Percentiles rank a stretch among this genome's conserved stretches.
These are phyloP conservation scores for Phytophthora constricta DNA, from an alignment of 352 stramenopile genomes.

Conservation along the genomic window DNA sequence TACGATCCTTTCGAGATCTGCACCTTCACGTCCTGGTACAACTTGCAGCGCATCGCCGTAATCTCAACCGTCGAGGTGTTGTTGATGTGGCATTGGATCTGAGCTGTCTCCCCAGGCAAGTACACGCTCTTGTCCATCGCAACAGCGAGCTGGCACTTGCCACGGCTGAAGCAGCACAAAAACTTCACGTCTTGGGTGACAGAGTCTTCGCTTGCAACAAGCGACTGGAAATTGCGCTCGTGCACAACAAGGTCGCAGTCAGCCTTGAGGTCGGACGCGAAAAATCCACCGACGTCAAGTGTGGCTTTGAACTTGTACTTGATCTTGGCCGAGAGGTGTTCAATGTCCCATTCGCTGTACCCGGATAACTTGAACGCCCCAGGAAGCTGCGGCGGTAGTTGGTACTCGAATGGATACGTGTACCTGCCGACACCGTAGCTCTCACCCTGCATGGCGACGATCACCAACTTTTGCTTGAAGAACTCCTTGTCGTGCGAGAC, in stretches of 20 bases:
- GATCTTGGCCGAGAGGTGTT: constrained; percentile 63
- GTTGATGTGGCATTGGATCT: constrained; percentile 68
- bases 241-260: constrained; percentile 65
- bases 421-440: constrained; percentile 54
- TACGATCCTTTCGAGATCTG: constrained; percentile 35
- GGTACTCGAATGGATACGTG: constrained; percentile 75
- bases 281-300: constrained; percentile 64
- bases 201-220: constrained; percentile 63
- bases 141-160: constrained; percentile 56
- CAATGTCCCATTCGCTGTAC: constrained; percentile 53
- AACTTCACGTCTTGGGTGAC: constrained; percentile 59
- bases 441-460: constrained; percentile 43
- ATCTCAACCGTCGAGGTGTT: constrained; percentile 68
- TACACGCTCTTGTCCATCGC: constrained; percentile 83
- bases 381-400: constrained; percentile 55
- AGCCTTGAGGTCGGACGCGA: constrained; percentile 69
- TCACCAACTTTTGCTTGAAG: constrained; percentile 78
- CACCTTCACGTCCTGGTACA: constrained; percentile 67
- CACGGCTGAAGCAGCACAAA: constrained; percentile 71
- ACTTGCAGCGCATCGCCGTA: constrained; percentile 55
- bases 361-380: constrained; percentile 57
- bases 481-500: constrained; percentile 58
- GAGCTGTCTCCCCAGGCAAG: constrained; percentile 57
- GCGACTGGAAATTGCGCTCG: constrained; percentile 52
- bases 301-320: constrained; percentile 84